phyloP scores from a whole-genome alignment of 768 basidiomycete species.

The Pisolithus orientalis region DNA sequence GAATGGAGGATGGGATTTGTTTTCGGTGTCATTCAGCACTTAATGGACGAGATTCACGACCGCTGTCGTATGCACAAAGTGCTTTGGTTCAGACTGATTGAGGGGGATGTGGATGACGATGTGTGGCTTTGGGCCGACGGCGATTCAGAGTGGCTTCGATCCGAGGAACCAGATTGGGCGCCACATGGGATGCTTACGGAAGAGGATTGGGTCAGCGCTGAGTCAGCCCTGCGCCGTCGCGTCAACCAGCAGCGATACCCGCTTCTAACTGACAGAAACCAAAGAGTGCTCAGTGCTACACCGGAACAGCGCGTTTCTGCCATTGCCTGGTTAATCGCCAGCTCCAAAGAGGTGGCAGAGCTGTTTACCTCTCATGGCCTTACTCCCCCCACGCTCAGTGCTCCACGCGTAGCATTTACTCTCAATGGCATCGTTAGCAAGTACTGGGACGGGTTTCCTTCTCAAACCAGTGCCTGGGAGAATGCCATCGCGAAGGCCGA shows the following conservation, averaged over 20 bases:
- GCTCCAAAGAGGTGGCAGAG: background rate
- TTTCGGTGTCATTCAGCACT: no score
- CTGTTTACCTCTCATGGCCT: background rate
- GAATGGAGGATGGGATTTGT: background rate
- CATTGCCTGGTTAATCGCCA: background rate
- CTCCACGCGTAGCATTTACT: background rate
- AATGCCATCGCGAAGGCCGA: background rate
- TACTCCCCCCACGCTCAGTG: background rate
- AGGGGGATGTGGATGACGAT: background rate
- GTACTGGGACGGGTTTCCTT: background rate
- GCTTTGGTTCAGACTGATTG: background rate
- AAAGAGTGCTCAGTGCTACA: background rate
- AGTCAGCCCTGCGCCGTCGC: background rate
- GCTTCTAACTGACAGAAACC: background rate
- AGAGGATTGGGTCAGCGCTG: background rate
- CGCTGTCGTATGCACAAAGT: no score
- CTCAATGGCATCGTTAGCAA: background rate
- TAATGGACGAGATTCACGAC: no score
- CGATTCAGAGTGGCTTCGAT: background rate
- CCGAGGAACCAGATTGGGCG: conserved; percentile 8
- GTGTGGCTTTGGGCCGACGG: background rate
- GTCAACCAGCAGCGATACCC: background rate
- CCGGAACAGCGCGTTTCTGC: background rate
- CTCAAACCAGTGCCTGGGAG: background rate
- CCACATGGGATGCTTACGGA: background rate